Conservation (phyloP, 441 rosid species). For the Brassica balearica region DNA sequence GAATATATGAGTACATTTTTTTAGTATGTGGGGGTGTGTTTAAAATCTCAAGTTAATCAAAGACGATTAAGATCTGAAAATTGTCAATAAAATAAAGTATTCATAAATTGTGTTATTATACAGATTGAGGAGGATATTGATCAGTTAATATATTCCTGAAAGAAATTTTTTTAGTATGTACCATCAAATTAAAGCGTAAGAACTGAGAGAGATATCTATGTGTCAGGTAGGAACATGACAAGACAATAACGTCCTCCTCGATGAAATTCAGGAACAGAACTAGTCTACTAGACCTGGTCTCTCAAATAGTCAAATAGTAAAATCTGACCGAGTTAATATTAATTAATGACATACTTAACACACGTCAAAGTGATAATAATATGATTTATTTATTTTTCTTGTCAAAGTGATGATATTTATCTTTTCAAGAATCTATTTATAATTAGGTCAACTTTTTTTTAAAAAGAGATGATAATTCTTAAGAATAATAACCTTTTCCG, state of each 20-base stretch:
- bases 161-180: background rate
- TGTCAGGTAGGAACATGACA: background rate
- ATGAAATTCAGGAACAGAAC: slow-evolving; percentile 4
- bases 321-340: background rate
- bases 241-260: background rate
- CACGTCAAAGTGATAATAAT: slow-evolving; percentile 7
- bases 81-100: background rate
- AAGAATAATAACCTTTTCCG: slow-evolving; percentile 22
- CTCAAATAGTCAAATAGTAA: background rate
- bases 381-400: background rate
- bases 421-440: slow-evolving; percentile 2
- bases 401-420: slow-evolving; percentile 4
- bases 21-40: background rate
- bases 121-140: background rate
- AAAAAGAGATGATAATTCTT: slow-evolving; percentile 6
- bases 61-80: background rate
- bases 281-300: slow-evolving; percentile 10
- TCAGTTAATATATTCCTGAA: background rate
- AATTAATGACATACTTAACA: background rate
- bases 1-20: background rate
- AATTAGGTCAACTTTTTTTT: background rate
- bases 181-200: background rate
- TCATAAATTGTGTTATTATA: background rate
- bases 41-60: background rate
- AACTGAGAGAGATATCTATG: background rate